Evolutionary conservation across 805 yeast genomes (phyloP).

Genomic region (Helenozyma rhizophorensis): DNA sequence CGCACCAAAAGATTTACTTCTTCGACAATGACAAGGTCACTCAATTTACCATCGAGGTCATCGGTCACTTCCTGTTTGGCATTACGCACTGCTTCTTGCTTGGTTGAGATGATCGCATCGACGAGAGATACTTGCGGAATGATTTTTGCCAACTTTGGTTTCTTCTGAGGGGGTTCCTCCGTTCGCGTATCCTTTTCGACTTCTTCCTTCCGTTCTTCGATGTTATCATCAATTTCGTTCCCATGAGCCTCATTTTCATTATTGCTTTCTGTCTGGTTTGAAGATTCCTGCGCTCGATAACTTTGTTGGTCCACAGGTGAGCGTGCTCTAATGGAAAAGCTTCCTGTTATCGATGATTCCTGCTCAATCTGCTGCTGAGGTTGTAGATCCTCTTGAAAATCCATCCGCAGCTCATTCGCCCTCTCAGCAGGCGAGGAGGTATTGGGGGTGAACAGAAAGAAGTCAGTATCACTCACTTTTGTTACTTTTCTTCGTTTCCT

Average conservation of each 20-base stretch:
- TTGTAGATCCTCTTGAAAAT: too few relatives aligned
- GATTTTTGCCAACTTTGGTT: constrained; percentile 1
- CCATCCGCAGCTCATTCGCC: too few relatives aligned
- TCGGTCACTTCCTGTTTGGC: neutral
- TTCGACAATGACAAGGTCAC: constrained; percentile 3
- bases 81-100: constrained; percentile 7
- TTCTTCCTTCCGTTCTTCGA: too few relatives aligned
- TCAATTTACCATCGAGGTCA: neutral
- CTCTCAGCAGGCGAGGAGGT: too few relatives aligned
- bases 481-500: constrained; percentile 31
- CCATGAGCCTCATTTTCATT: too few relatives aligned
- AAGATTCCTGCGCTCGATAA: too few relatives aligned
- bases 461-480: constrained; percentile 29
- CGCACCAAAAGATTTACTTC: constrained; percentile 2
- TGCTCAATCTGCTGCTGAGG: too few relatives aligned
- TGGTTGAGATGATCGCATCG: constrained; percentile 11
- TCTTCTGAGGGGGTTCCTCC: neutral
- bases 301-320: too few relatives aligned
- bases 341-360: too few relatives aligned
- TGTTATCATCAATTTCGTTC: too few relatives aligned
- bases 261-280: too few relatives aligned
- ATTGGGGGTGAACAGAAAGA: constrained; percentile 25
- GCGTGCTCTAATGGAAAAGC: too few relatives aligned
- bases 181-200: neutral
- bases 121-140: constrained; percentile 12